Conservation (phyloP, 2,329 filamentous ascomycete species). For the Paraphoma sp. region DNA sequence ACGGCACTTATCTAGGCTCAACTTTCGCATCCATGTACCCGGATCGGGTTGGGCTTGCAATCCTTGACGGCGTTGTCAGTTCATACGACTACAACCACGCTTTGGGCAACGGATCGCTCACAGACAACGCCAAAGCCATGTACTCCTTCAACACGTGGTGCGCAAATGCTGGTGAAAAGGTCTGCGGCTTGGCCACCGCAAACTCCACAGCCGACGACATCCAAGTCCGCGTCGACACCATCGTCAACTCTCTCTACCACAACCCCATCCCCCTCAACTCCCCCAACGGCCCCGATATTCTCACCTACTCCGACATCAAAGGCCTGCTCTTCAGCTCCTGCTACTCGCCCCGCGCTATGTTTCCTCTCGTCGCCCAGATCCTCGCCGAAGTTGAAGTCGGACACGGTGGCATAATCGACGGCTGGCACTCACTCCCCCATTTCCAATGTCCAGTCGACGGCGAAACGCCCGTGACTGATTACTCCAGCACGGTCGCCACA, state of each 20-base stretch:
- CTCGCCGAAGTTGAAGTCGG: slow-evolving; percentile 44
- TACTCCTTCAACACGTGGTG: slow-evolving; percentile 55
- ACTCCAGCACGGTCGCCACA: slow-evolving; percentile 13
- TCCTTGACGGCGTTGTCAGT: slow-evolving; percentile 57
- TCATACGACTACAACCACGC: slow-evolving; percentile 42
- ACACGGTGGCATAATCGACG: slow-evolving; percentile 27
- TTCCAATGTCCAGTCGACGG: slow-evolving; percentile 36
- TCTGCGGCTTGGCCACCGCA: slow-evolving; percentile 49
- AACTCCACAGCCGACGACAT: slow-evolving; percentile 44
- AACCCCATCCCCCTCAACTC: slow-evolving; percentile 48
- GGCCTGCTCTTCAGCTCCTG: slow-evolving; percentile 44
- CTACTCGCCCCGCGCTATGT: slow-evolving; percentile 44
- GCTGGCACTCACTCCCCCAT: slow-evolving; percentile 24
- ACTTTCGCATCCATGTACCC: slow-evolving; percentile 50
- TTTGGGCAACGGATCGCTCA: slow-evolving; percentile 49
- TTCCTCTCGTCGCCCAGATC: slow-evolving; percentile 43
- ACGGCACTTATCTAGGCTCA: slow-evolving; percentile 53
- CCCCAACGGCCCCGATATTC: slow-evolving; percentile 35
- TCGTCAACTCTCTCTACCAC: slow-evolving; percentile 48
- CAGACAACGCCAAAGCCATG: slow-evolving; percentile 54
- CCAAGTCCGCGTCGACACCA: slow-evolving; percentile 37
- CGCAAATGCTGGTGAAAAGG: slow-evolving; percentile 47
- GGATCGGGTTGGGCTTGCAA: slow-evolving; percentile 40
- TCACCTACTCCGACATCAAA: slow-evolving; percentile 52
- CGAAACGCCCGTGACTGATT: slow-evolving; percentile 15